Evolutionary conservation across 2,329 filamentous ascomycete genomes (phyloP), one percentile per base, ranked within the genome.

Genomic region (Huntiella bhutanensis): DNA sequence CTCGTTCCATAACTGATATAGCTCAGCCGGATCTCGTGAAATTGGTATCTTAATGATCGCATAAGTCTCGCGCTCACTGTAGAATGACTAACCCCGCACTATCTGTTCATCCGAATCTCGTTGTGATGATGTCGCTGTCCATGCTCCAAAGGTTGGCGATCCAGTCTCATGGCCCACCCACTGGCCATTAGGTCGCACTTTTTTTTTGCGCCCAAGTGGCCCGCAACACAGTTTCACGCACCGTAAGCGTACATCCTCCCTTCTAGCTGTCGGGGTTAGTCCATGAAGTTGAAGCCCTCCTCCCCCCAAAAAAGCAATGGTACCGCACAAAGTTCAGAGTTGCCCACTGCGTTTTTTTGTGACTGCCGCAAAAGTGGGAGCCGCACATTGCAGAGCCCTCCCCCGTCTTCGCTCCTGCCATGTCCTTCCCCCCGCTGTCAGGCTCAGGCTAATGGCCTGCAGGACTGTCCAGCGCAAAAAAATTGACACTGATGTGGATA

Each of bases 141-240:
- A 36, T 36, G 34, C 12, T 5, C 34, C 11, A 16, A 36, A n/a
- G 34, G 34, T 36, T 36, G 34, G 12, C 12, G 34, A 36, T 15
- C 2, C 5, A n/a, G 34, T n/a, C 34, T 15, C 11, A 36, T 36
- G 34, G 12, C 12, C 19, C 13, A 40, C 15, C 38, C 15, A 40
- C 13, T 33, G 45, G 13, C 38, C 43, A 40, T 45, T 28, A 28
- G 22, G 48, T 50, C 48, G 48, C 48, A 50, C 48, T 47, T 50
- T 48, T 47, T 47, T 48, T 50, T 50, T 50, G 48, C 48, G 48
- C 48, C 48, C 41, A 50, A 50, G 22, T 45, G 48, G 45, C 32
- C 33, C 45, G 41, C 37, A 50, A 47, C 36, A 50, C 48, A 50
- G 48, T 50, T 28, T 35, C 33, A 42, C 12, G 15, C 44, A 50